Base-by-base conservation (phyloP, 768 basidiomycete species). In the Leccinum incarnatum region DNA sequence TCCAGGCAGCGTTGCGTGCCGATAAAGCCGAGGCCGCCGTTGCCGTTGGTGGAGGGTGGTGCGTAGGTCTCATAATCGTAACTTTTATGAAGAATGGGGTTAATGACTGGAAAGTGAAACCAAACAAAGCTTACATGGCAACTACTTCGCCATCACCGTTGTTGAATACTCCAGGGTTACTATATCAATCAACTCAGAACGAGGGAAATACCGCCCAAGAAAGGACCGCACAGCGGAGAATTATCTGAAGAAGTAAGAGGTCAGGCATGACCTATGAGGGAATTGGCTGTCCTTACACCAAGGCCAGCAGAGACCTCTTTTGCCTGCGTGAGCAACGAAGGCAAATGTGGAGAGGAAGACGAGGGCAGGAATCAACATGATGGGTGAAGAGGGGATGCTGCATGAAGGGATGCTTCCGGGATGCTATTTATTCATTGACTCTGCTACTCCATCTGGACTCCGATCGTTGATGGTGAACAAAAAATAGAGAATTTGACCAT, bases 1-100 rank as follows among this genome's bases (percentile, higher is more conserved):
- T 77, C 74, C 5, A 65, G 51, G 55, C 74, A 77, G 9, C 71
- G 74, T 54, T 76, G 76, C 75, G 70, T 77, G 11, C 75, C 75
- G 5, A 76, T 74, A 62, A 77, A 76, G 5, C 65, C 67, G 11
- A 76, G 72, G 8, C 76, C 75, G 2, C 75, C 75, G 5, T 62
- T 64, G 1, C 75, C 76, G 46, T 75, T 75, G 12, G 67, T 68
- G 32, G 75, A 76, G 5, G 69, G 64, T 5, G 75, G 75, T 9
- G 59, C 36, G 42, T 68, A 72, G 15, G 76, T 77, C 55, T 77
- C 75, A 37, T 69, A 76, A 58, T 76, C 75, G 53, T 77, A 77
- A 48, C 75, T 77, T 42, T 9, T 9, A 47, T 25, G 2, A 29
- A 49, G 40, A 1, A n/a, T 52, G 1, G 10, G 14, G 37, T 49